These are phyloP conservation scores for Dillenia turbinata DNA, from an alignment of 164 flowering plant species.

Conservation along the genomic window DNA sequence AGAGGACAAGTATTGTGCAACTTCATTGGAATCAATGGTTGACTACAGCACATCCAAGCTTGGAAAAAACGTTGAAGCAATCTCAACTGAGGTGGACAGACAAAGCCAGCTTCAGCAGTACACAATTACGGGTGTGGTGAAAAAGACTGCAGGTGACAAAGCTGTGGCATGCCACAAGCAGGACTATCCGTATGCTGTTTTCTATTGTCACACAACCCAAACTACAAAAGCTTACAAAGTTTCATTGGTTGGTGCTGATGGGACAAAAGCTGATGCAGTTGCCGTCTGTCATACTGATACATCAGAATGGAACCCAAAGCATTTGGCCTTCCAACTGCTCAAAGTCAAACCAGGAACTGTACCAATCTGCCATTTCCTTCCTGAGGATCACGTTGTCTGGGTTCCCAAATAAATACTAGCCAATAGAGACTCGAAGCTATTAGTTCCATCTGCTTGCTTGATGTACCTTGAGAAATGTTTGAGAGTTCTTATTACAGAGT, in stretches of 20 bases:
- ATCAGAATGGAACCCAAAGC: slow-evolving; percentile 48
- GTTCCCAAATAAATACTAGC: slow-evolving; percentile 12
- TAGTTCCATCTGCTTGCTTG: too few species aligned
- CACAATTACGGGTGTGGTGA: slow-evolving; percentile 20
- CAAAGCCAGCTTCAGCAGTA: slow-evolving; percentile 26
- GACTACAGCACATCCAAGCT: slow-evolving; percentile 42
- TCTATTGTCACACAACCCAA: slow-evolving; percentile 32
- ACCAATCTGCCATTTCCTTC: slow-evolving; percentile 53
- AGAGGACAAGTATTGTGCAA: slow-evolving; percentile 47
- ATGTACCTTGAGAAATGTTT: too few species aligned
- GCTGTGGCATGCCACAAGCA: slow-evolving; percentile 43
- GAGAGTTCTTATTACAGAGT: too few species aligned
- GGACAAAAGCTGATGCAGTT: slow-evolving; percentile 33
- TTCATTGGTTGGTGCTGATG: slow-evolving; percentile 35
- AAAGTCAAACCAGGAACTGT: slow-evolving; percentile 41
- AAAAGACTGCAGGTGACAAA: slow-evolving; percentile 19
- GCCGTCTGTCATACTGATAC: slow-evolving; percentile 46
- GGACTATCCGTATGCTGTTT: slow-evolving; percentile 39
- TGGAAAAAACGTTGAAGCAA: slow-evolving; percentile 25
- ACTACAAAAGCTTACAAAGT: slow-evolving; percentile 27
- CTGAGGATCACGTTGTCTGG: slow-evolving; percentile 42
- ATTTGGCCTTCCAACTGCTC: slow-evolving; percentile 46
- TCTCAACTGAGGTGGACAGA: slow-evolving; percentile 37
- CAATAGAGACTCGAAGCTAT: too few species aligned
- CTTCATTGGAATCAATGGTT: slow-evolving; percentile 45